phyloP scores from a whole-genome alignment of 306 rosid species.

The Boehmeria nivea region DNA sequence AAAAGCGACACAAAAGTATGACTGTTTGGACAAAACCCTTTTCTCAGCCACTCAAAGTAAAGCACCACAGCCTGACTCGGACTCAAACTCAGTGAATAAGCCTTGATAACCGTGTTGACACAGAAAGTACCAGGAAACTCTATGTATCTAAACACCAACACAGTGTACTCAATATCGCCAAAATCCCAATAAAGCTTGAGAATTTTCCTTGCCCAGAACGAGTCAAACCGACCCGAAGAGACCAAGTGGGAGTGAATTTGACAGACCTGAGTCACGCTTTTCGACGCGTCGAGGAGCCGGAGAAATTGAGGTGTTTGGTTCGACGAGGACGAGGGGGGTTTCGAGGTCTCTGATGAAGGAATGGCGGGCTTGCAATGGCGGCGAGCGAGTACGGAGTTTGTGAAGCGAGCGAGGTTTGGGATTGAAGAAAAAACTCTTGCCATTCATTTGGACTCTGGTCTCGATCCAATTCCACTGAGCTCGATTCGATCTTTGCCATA shows the following conservation, averaged over 20 bases:
- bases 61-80: conserved; percentile 34
- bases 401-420: conserved; percentile 35
- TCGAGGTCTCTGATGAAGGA: conserved; percentile 8
- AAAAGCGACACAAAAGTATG: conserved; percentile 54
- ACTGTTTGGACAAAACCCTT: conserved; percentile 44
- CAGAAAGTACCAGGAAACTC: conserved; percentile 41
- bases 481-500: conserved; percentile 37
- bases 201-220: conserved; percentile 54
- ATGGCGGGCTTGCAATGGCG: conserved; percentile 23
- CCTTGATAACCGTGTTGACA: conserved; percentile 46
- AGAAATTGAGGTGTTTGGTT: conserved; percentile 2
- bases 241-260: conserved; percentile 58
- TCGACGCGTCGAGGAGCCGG: conserved; percentile 24
- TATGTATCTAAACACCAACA: conserved; percentile 35
- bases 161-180: conserved; percentile 35
- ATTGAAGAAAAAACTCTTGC: conserved; percentile 44
- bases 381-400: conserved; percentile 19
- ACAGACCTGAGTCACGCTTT: conserved; percentile 31
- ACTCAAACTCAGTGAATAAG: conserved; percentile 35
- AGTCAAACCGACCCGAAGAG: conserved; percentile 34
- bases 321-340: conserved; percentile 12
- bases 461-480: conserved; percentile 7
- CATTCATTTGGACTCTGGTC: conserved; percentile 39
- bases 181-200: conserved; percentile 45
- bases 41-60: conserved; percentile 38